A percentile compares a stretch with the other conserved stretches of the same genome.
Conservation (phyloP, 1,284 basidiomycete species). For the Fomitopsis palustris region DNA sequence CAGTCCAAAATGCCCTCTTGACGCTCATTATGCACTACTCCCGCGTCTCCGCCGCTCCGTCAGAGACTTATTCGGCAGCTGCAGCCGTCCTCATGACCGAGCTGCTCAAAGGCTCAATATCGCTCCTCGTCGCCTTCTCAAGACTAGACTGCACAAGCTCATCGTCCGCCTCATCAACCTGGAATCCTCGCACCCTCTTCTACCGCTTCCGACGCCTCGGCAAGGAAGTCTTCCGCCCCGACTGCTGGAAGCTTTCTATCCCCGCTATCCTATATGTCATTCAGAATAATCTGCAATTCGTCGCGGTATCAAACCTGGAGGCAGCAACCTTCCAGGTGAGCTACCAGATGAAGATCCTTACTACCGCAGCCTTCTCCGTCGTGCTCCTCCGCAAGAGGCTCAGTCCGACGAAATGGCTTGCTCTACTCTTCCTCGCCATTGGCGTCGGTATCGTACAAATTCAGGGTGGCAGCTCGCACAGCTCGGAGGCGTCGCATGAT, state of each 20-base stretch:
- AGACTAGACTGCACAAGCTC: conserved; percentile 30
- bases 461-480: conserved; percentile 43
- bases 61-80: conserved; percentile 85
- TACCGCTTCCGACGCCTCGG: conserved; percentile 40
- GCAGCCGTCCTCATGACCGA: conserved; percentile 93
- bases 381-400: conserved; percentile 82
- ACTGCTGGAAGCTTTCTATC: conserved; percentile 96
- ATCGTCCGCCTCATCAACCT: conserved; percentile 23
- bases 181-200: conserved; percentile 34
- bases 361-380: conserved; percentile 93
- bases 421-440: conserved; percentile 81
- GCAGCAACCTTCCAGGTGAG: conserved; percentile 95
- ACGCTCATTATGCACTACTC: conserved; percentile 98
- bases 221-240: conserved; percentile 65
- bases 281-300: conserved; percentile 96
- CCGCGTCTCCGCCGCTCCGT: conserved; percentile 75
- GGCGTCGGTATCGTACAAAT: conserved; percentile 95
- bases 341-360: conserved; percentile 98
- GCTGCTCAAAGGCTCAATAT: conserved; percentile 89
- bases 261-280: conserved; percentile 95
- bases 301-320: conserved; percentile 88
- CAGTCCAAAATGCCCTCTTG: conserved; percentile 93
- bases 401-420: conserved; percentile 75
- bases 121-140: conserved; percentile 68
- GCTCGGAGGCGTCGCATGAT: conserved; percentile 32